phyloP scores from a whole-genome alignment of 2,329 filamentous ascomycete species.

The Nothopassalora personata region DNA sequence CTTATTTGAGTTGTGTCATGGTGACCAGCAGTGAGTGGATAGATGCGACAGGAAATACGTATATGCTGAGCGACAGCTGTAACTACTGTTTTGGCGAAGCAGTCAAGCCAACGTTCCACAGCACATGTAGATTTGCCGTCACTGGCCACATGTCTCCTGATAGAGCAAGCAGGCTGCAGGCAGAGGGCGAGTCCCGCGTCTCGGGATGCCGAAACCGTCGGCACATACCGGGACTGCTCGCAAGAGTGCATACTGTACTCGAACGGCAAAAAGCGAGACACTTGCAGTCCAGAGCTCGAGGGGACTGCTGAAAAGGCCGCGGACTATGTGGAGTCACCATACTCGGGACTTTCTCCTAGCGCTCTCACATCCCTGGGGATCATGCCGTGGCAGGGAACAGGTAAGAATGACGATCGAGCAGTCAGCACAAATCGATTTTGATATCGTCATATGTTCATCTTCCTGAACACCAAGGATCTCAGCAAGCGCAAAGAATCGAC shows the following conservation, averaged over 20 bases:
- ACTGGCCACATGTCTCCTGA: background rate
- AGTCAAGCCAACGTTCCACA: background rate
- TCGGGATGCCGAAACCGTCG: background rate
- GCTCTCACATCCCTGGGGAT: background rate
- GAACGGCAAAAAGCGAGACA: background rate
- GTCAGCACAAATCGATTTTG: background rate
- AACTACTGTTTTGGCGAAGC: background rate
- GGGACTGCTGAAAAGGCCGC: background rate
- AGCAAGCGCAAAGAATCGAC: background rate
- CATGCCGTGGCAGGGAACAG: background rate
- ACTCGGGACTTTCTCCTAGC: background rate
- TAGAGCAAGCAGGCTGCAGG: background rate
- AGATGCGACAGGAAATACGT: background rate
- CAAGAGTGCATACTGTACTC: background rate
- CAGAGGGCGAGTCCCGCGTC: background rate
- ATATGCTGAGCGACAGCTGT: background rate
- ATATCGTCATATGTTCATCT: background rate
- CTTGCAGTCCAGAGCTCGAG: background rate
- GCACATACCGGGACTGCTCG: background rate
- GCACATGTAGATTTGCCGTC: background rate
- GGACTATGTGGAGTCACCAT: background rate
- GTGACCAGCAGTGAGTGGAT: background rate
- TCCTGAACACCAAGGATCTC: background rate
- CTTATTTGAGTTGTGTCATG: constrained; percentile 10
- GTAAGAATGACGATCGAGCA: background rate